A percentile compares a stretch with the other conserved stretches of the same genome.
Conservation (phyloP, 495 filamentous ascomycete species). For the Aspergillus homomorphus region DNA sequence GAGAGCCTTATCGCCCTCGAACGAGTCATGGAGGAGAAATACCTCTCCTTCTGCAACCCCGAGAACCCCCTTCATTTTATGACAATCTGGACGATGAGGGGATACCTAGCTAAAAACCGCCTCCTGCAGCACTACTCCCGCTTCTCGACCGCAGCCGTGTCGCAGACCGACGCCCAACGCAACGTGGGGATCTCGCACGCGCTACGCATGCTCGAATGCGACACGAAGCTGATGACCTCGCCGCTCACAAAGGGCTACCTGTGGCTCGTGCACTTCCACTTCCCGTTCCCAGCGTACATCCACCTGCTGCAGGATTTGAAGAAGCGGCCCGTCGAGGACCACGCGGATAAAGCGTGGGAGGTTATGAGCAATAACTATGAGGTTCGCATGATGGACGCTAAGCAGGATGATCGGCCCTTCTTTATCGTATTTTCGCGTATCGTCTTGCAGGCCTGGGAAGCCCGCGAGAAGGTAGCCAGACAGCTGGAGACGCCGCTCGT, state of each 20-base stretch:
- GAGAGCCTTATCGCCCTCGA: slow-evolving; percentile 37
- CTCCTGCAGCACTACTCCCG: slow-evolving; percentile 46
- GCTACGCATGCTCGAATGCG: slow-evolving; percentile 42
- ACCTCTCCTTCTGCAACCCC: slow-evolving; percentile 44
- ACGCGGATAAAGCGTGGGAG: slow-evolving; percentile 42
- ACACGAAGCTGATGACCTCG: slow-evolving; percentile 49
- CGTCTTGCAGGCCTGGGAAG: slow-evolving; percentile 49
- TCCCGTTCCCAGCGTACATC: slow-evolving; percentile 53
- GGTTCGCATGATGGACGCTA: slow-evolving; percentile 26
- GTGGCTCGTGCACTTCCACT: slow-evolving; percentile 47
- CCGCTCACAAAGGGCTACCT: slow-evolving; percentile 41
- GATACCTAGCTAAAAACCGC: slow-evolving; percentile 40
- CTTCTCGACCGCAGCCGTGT: slow-evolving; percentile 18
- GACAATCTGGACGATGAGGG: slow-evolving; percentile 50
- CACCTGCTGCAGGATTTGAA: slow-evolving; percentile 47
- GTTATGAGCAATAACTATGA: slow-evolving; percentile 51
- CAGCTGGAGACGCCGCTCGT: slow-evolving; percentile 19
- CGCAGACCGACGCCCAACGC: slow-evolving; percentile 29
- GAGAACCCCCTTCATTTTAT: slow-evolving; percentile 53
- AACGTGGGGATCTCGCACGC: slow-evolving; percentile 40
- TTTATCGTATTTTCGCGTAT: slow-evolving; percentile 42
- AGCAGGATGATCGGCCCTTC: slow-evolving; percentile 26
- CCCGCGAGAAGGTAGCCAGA: slow-evolving; percentile 20
- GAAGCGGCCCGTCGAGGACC: slow-evolving; percentile 29
- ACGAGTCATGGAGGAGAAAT: slow-evolving; percentile 43